Conservation (phyloP, 2,329 filamentous ascomycete genomes). For the Ophiostoma populinum region DNA sequence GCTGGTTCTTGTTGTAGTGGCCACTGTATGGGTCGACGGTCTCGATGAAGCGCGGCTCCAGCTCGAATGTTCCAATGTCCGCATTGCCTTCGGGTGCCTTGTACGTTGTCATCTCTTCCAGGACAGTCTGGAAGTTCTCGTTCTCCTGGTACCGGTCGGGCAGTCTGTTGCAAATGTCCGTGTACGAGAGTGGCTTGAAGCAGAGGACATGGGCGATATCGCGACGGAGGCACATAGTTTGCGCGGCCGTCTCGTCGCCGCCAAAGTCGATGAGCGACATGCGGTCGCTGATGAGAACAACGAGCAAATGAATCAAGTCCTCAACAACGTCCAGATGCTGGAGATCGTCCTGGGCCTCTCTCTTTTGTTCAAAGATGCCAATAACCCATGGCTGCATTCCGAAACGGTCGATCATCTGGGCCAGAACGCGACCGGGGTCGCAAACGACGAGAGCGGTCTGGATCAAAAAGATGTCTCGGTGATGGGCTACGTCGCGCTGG, state of each 20-base stretch:
- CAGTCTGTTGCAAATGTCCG: constrained; percentile 70
- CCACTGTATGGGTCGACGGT: constrained; percentile 90
- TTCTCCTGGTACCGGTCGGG: constrained; percentile 81
- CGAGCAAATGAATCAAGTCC: constrained; percentile 86
- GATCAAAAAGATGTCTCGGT: constrained; percentile 83
- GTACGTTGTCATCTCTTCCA: constrained; percentile 79
- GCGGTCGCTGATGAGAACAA: constrained; percentile 78
- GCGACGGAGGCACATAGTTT: constrained; percentile 57
- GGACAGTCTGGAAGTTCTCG: constrained; percentile 68
- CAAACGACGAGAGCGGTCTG: constrained; percentile 83
- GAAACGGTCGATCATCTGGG: constrained; percentile 81
- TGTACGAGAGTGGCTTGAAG: constrained; percentile 91
- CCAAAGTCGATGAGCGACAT: constrained; percentile 51
- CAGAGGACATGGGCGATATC: constrained; percentile 89
- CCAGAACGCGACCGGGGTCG: constrained; percentile 65
- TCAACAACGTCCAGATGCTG: constrained; percentile 89
- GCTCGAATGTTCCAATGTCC: constrained; percentile 85
- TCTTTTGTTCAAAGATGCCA: constrained; percentile 57
- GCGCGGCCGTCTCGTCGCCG: constrained; percentile 46
- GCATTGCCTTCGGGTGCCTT: constrained; percentile 79
- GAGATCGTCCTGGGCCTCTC: constrained; percentile 61
- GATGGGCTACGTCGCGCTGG: constrained; percentile 82
- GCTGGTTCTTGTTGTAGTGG: constrained; percentile 91
- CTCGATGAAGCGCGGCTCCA: constrained; percentile 72
- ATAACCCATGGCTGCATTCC: constrained; percentile 77